Percentiles rank a stretch among this genome's conserved stretches.
Conservation (phyloP, 129 eudicot species). For the Dittrichia graveolens region DNA sequence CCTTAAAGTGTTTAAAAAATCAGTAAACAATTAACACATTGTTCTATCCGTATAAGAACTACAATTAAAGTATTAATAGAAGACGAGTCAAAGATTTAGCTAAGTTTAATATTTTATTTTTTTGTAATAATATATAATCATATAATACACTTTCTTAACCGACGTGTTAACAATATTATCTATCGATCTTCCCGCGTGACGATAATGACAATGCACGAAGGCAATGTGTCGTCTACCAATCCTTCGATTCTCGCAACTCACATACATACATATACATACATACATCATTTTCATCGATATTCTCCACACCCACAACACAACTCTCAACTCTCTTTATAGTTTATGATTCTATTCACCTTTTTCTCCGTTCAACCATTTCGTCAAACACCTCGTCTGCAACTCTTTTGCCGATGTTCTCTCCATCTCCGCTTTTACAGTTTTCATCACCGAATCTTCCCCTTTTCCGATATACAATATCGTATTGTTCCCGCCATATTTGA, state of each 20-base stretch:
- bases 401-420: slow-evolving; percentile 15
- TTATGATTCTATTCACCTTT: not conserved
- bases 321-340: not conserved
- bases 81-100: not conserved
- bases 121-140: no score
- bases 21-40: no score
- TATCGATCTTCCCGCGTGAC: slow-evolving; percentile 30
- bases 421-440: slow-evolving; percentile 26
- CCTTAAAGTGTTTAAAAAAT: no score
- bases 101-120: no score
- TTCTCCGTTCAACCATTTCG: slow-evolving; percentile 22
- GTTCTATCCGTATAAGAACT: no score
- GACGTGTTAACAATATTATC: slow-evolving; percentile 23
- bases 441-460: slow-evolving; percentile 37
- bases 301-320: not conserved
- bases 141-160: not conserved
- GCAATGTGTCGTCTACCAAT: slow-evolving; percentile 19
- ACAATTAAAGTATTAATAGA: not conserved
- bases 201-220: slow-evolving; percentile 34
- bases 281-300: slow-evolving; percentile 19
- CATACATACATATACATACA: not conserved
- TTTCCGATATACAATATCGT: not conserved
- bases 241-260: slow-evolving; percentile 9
- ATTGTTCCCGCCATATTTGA: slow-evolving; percentile 36
- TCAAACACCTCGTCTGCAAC: slow-evolving; percentile 32